Evolutionary conservation across 78 protist species (phyloP), one percentile per base, ranked within the genome.

Genomic region (Isochrysis galbana): DNA sequence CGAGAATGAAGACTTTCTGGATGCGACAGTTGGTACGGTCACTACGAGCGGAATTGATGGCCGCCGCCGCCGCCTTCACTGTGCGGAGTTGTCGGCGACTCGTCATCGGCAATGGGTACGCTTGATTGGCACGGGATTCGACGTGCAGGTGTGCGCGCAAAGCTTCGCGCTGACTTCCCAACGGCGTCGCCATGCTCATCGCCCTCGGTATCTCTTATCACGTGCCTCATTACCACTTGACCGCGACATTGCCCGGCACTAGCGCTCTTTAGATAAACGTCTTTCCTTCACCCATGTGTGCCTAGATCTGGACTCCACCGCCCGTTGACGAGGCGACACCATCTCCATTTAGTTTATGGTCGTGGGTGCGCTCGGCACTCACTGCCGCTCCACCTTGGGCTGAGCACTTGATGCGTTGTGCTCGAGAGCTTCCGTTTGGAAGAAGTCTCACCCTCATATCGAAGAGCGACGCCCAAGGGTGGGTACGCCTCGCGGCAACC

Each of bases 121-220:
- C 25, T 34, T 93, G 29, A 93, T 93, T 29, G 95, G 95, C 90
- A 89, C 92, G 10, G 91, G 38, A 14, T 90, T 39, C n/a, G 93
- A 93, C 67, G 38, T 93, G 32, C 70, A 36, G 19, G 95, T 88
- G 55, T 93, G n/a, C n/a, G n/a, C 92, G 94, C 39, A n/a, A n/a
- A n/a, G n/a, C n/a, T n/a, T n/a, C n/a, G n/a, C n/a, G n/a, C n/a
- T n/a, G n/a, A n/a, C n/a, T n/a, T n/a, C n/a, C n/a, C n/a, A n/a
- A n/a, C n/a, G n/a, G n/a, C n/a, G n/a, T n/a, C n/a, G n/a, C n/a
- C n/a, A n/a, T n/a, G n/a, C n/a, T n/a, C n/a, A n/a, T n/a, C n/a
- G n/a, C n/a, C n/a, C n/a, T n/a, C n/a, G n/a, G n/a, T n/a, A n/a
- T n/a, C n/a, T n/a, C n/a, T n/a, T n/a, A n/a, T n/a, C n/a, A n/a